Evolutionary conservation across 2,329 filamentous ascomycete species (phyloP), one percentile per base, ranked within the genome.

Genomic region (Penicillium corylophilum): DNA sequence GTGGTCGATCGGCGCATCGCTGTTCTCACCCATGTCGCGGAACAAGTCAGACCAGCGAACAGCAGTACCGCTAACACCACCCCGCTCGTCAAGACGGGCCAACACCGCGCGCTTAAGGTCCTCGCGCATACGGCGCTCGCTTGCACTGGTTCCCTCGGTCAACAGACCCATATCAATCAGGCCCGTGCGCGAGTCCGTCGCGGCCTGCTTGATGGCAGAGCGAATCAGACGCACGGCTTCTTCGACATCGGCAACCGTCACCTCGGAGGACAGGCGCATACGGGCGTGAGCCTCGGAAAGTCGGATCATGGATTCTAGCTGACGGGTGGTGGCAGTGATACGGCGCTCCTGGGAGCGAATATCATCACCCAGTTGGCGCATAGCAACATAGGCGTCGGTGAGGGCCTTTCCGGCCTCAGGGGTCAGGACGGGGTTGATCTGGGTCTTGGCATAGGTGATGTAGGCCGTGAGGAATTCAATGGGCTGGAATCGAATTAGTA

Each of bases 261-360:
- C 94, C 13, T 79, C 82, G 2, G 79, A 71, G 0, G 88, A 84
- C 5, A 99, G 82, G 4, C 94, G 88, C 95, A 99, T 99, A 74
- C 96, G 96, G 44, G 94, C 95, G 73, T 99, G 95, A 0, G 92
- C 94, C 77, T 99, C 94, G 1, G 92, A 78, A 3, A 99, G 87
- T 55, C 94, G 93, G 68, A 99, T 97, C 95, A 99, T 99, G 41
- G 88, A 94, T 75, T 99, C 95, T 5, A 99, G 81, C 74, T 99
- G 94, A 68, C 94, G 85, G 0, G 95, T 99, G 3, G 94, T 99
- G 36, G 94, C 94, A 0, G 94, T 99, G 75, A 99, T 99, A 61
- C 94, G 90, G 72, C 95, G 93, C 73, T 99, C 95, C 3, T 89
- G 84, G 2, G 91, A 82, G 44, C 93, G 90, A 31, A 93, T 87